Percentiles rank a stretch among this genome's conserved stretches.
Evolutionary conservation across 495 filamentous ascomycete genomes (phyloP).

Genomic region (Aspergillus wentii): DNA sequence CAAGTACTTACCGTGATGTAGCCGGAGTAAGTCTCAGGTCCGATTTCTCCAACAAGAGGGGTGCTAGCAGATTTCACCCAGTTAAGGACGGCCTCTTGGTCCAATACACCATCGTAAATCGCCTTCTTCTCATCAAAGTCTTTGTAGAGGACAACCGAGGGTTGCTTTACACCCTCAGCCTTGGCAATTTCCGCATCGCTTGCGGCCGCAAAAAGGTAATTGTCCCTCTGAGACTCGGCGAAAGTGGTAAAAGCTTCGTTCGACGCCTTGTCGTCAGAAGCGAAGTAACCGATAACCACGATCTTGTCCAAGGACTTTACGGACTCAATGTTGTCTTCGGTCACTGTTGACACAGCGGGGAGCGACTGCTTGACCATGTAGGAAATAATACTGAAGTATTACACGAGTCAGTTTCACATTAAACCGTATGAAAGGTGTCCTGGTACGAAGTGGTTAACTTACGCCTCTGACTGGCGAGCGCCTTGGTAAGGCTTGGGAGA

Average conservation of each 20-base stretch:
- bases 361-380: constrained; percentile 99
- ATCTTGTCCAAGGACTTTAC: constrained; percentile 99
- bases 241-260: constrained; percentile 74
- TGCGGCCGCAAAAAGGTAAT: constrained; percentile 85
- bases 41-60: constrained; percentile 92
- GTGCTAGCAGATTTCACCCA: constrained; percentile 84
- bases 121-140: constrained; percentile 95
- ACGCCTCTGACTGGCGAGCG: constrained; percentile 86
- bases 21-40: constrained; percentile 92
- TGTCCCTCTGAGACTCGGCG: constrained; percentile 82
- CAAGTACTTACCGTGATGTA: constrained; percentile 84
- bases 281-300: constrained; percentile 85
- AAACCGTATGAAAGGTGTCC: background rate
- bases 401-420: constrained; percentile 19
- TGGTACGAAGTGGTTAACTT: constrained; percentile 35
- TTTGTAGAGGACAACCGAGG: constrained; percentile 94
- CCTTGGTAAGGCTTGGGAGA: constrained; percentile 79
- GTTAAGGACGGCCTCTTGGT: constrained; percentile 65
- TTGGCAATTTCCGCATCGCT: constrained; percentile 80
- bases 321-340: constrained; percentile 76
- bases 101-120: constrained; percentile 74
- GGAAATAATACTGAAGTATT: constrained; percentile 69
- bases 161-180: constrained; percentile 80
- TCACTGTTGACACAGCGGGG: constrained; percentile 80
- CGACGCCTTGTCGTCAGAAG: constrained; percentile 75